Percentiles rank a stretch among this genome's conserved stretches.
Conservation (phyloP, 176 grass and related monocot genomes). For the Raddia distichophylla region DNA sequence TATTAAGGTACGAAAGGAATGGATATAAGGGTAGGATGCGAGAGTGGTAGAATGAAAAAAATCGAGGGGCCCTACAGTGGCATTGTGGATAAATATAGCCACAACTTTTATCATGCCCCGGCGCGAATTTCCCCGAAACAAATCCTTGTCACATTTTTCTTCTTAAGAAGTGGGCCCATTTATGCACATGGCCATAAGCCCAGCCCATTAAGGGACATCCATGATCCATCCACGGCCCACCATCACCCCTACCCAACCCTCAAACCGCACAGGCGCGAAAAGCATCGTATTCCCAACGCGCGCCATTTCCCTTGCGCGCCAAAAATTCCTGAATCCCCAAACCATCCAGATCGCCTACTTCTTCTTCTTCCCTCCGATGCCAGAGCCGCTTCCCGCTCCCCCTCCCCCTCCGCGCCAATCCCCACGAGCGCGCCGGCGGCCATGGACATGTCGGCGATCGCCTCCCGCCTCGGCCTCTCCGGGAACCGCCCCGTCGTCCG, state of each 20-base stretch:
- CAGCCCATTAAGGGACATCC: neutral
- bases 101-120: no score
- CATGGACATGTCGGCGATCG: constrained; percentile 89
- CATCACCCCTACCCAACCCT: neutral
- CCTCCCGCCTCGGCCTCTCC: constrained; percentile 68
- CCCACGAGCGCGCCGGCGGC: neutral
- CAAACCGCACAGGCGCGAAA: constrained; percentile 41
- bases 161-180: no score
- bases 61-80: no score
- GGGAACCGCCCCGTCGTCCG: constrained; percentile 58
- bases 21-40: no score
- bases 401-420: neutral
- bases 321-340: constrained; percentile 31
- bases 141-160: no score
- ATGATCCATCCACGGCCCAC: neutral
- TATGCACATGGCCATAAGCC: no score
- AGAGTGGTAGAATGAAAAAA: no score
- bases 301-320: constrained; percentile 50
- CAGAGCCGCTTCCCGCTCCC: neutral
- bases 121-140: no score
- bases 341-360: constrained; percentile 37
- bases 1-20: no score
- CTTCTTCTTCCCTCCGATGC: constrained; percentile 39
- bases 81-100: no score
- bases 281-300: constrained; percentile 15